phyloP scores from a whole-genome alignment of 306 rosid species.

The Corylus heterophylla region DNA sequence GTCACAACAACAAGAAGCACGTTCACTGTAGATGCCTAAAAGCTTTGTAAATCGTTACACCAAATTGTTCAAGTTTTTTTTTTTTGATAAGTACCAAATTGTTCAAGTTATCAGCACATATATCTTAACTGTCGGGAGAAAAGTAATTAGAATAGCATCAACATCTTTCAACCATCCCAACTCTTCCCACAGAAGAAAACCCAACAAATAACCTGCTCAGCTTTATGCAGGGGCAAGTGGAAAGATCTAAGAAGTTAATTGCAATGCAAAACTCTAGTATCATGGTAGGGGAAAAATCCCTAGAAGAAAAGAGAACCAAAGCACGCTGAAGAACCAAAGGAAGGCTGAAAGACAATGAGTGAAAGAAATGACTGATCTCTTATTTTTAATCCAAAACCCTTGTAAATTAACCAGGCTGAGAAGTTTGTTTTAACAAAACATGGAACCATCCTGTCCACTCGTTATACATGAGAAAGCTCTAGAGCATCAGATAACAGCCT shows the following conservation, averaged over 20 bases:
- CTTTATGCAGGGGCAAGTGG: not conserved
- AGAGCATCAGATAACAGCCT: conserved; percentile 12
- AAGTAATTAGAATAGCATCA: not conserved
- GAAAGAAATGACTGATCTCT: not conserved
- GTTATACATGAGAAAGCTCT: conserved; percentile 17
- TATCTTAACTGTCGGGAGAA: not conserved
- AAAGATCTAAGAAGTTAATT: not conserved
- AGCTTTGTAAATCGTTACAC: conserved; percentile 12
- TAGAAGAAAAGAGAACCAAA: not conserved
- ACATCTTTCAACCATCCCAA: not conserved
- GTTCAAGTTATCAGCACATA: not conserved
- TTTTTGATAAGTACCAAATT: not conserved
- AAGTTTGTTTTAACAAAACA: conserved; percentile 10
- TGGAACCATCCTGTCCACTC: conserved; percentile 26
- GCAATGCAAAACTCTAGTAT: not conserved
- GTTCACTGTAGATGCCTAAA: conserved; percentile 14
- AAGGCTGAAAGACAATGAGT: not conserved
- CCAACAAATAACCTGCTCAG: not conserved
- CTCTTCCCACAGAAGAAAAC: not conserved
- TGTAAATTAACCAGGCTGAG: conserved; percentile 9
- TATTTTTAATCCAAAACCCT: not conserved
- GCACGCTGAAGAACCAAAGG: not conserved
- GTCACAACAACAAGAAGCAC: not conserved
- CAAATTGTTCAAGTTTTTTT: not conserved
- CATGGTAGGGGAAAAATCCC: not conserved